Evolutionary conservation across 2,329 filamentous ascomycete genomes (phyloP), one percentile per base, ranked within the genome.

Genomic region (Whalleya microplaca): DNA sequence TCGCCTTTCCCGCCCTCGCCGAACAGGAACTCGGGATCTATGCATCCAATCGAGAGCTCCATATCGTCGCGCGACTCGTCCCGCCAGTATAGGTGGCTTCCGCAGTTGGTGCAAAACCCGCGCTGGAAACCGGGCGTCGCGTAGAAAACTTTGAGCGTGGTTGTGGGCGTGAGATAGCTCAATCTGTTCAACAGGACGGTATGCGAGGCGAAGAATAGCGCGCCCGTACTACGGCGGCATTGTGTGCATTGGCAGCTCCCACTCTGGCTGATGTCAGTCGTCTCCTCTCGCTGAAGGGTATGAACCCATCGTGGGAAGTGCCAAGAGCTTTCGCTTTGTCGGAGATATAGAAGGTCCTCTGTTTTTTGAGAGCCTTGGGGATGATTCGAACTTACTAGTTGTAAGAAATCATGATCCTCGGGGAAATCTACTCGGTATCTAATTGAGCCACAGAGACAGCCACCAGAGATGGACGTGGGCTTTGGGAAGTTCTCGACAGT

Each of bases 231-330:
- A 54, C 80, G 80, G 65, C 82, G 80, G 69, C 81, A 84, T 66
- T 83, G 81, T 6, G 78, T 79, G 71, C 82, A 84, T 62, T 84
- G 80, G 66, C 81, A 85, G 6, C 77, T 81, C 45, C 69, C 67
- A 57, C 73, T 73, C 78, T 51, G 45, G 41, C n/a, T 9, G 46
- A 12, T 16, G 43, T 49, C 18, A 53, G 46, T 21, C 27, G 14
- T 5, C 2, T 18, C 12, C 0, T 27, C 14, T 32, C 19, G 44
- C 41, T 9, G 29, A 41, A 29, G 9, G 6, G 40, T 2, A 3
- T 44, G 21, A n/a, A n/a, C n/a, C 23, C 41, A n/a, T 16, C 2
- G 3, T 37, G 27, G 27, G 12, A 12, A 12, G 5, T 12, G 12
- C 12, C 27, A 29, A 12, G 27, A 29, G 27, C 27, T n/a, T n/a